Base-by-base conservation (phyloP, 371 early-diverging fungal species). In the Umbelopsis sp. region DNA sequence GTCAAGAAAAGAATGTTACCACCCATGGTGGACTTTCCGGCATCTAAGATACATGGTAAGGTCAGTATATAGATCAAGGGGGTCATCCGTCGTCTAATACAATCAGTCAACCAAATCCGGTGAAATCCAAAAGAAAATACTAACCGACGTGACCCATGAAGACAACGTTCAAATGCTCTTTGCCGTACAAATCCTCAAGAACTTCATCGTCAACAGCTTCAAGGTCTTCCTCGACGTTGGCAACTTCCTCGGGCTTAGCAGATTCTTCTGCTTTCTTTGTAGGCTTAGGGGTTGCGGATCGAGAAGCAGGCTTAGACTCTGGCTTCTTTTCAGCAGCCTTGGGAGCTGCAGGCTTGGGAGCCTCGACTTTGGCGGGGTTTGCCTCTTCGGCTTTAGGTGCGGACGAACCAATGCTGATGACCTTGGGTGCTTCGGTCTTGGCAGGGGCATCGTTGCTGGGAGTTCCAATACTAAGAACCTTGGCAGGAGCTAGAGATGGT, bases 11-110 rank as follows among this genome's bases (percentile, higher is more conserved):
- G 86, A 63, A 99, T 92, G 80, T 99, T 97, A 65, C 99, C 99
- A 74, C 99, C 98, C 91, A 99, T 95, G 51, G 99, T 99, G 7
- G 99, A 98, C 85, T 99, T 99, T 72, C 99, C 99, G 72, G 99
- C 99, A 91, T 99, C 99, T 88, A 69, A 41, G 12, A 7, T 7
- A 10, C 7, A 41, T 5, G 7, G 41, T 12, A 1, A 10, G 41
- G 41, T 41, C 7, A 41, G 12, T 41, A 41, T 10, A 41, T 41
- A 41, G 41, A 41, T 41, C 12, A 12, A 12, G 41, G 7, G 1
- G 7, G 41, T 10, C 10, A 38, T 7, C 38, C 10, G 4, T 38
- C 10, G 41, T 41, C 41, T 41, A 41, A 1, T 41, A 41, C 41
- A 7, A 10, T 38, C 7, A 1, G 41, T 12, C 41, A 41, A 41